A percentile compares a stretch with the other conserved stretches of the same genome.
phyloP scores from a whole-genome alignment of 2,329 filamentous ascomycete genomes.

The Aphanoascus verrucosus region DNA sequence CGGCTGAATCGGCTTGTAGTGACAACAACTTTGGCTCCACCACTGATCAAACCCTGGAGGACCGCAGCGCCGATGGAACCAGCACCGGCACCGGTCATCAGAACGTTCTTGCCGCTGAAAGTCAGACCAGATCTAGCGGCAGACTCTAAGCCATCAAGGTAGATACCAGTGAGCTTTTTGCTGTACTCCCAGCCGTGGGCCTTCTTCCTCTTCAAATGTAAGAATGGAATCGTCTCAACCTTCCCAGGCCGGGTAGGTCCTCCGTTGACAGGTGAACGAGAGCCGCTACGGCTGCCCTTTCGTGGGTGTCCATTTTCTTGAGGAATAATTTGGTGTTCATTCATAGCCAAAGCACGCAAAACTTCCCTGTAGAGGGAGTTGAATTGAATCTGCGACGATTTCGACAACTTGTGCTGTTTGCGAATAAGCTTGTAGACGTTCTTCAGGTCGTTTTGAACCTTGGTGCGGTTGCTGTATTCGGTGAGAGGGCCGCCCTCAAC shows the following conservation, averaged over 20 bases:
- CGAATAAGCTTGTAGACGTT: slow-evolving; percentile 97
- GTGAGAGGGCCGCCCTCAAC: slow-evolving; percentile 96
- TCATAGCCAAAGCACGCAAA: slow-evolving; percentile 90
- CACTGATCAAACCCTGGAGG: slow-evolving; percentile 86
- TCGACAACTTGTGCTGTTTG: slow-evolving; percentile 95
- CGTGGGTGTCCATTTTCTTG: slow-evolving; percentile 60
- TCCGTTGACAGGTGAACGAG: slow-evolving; percentile 16
- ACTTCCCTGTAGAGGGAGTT: slow-evolving; percentile 91
- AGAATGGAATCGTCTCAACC: slow-evolving; percentile 93
- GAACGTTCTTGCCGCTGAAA: slow-evolving; percentile 86
- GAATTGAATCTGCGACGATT: slow-evolving; percentile 91
- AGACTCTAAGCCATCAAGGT: slow-evolving; percentile 82
- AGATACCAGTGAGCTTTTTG: slow-evolving; percentile 91
- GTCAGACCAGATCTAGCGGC: slow-evolving; percentile 79
- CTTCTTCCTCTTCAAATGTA: slow-evolving; percentile 97
- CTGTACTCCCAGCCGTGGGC: slow-evolving; percentile 97
- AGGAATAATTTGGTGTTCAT: slow-evolving; percentile 91
- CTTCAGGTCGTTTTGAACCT: slow-evolving; percentile 90
- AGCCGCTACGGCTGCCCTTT: slow-evolving; percentile 45
- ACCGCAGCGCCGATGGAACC: slow-evolving; percentile 97
- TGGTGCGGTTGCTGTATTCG: slow-evolving; percentile 94
- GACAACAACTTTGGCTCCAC: slow-evolving; percentile 91
- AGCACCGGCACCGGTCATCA: slow-evolving; percentile 97
- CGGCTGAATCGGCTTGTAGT: slow-evolving; percentile 95
- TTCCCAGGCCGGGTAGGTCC: slow-evolving; percentile 49